phyloP scores from a whole-genome alignment of 163 green algal species.

The Scenedesmus sp. region DNA sequence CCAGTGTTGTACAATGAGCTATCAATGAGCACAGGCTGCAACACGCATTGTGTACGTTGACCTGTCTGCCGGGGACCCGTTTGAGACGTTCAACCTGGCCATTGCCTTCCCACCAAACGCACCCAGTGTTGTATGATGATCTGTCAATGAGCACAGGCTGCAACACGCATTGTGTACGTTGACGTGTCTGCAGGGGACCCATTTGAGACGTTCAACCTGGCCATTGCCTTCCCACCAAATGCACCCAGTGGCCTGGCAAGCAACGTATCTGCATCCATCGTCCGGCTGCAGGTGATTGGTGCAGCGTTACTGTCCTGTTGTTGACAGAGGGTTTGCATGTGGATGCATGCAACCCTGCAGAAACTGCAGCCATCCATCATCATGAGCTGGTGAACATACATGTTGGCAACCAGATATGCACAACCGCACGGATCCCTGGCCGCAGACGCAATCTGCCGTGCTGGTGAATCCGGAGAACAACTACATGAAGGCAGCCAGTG shows the following conservation, averaged over 20 bases:
- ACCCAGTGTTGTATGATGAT: not conserved
- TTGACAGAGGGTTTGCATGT: too few relatives aligned
- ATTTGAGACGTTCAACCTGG: slow-evolving; percentile 53
- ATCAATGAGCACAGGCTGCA: not conserved
- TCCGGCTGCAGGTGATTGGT: slow-evolving; percentile 38
- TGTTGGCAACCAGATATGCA: too few relatives aligned
- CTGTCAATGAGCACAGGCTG: not conserved
- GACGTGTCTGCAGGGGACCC: not conserved
- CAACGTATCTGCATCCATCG: slow-evolving; percentile 21
- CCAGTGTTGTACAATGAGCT: not conserved
- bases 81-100: slow-evolving; percentile 52
- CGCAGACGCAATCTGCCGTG: too few relatives aligned
- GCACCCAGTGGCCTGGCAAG: not conserved
- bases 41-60: not conserved
- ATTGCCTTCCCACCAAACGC: slow-evolving; percentile 38
- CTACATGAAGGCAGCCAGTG: too few relatives aligned
- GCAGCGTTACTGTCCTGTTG: not conserved
- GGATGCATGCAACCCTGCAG: not conserved
- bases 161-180: not conserved
- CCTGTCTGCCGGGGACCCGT: slow-evolving; percentile 4
- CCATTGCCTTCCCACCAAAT: slow-evolving; percentile 38
- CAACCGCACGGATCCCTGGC: too few relatives aligned
- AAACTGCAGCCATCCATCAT: too few relatives aligned
- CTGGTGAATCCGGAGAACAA: too few relatives aligned
- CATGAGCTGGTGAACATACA: too few relatives aligned